Conservation (phyloP, 805 yeast genomes). For the Schizosaccharomyces octosporus region DNA sequence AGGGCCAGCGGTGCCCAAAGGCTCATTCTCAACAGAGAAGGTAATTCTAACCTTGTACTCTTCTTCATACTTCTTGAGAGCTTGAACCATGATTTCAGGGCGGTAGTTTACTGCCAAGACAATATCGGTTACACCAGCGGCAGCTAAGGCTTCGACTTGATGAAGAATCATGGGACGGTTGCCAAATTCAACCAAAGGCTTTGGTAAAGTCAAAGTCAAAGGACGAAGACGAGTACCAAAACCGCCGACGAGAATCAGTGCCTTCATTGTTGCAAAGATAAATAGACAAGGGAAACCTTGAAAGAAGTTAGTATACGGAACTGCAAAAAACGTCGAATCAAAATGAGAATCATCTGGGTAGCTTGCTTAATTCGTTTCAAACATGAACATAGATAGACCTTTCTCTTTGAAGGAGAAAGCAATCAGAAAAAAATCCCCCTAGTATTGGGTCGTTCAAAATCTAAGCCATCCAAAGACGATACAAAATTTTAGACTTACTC, state of each 20-base stretch:
- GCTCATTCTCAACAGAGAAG: conserved; percentile 96
- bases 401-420: too few relatives aligned
- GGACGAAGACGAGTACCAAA: conserved; percentile 99
- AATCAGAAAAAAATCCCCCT: too few relatives aligned
- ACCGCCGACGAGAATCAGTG: conserved; percentile 93
- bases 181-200: conserved; percentile 32
- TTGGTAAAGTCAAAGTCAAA: conserved; percentile 19
- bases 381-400: too few relatives aligned
- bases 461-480: too few relatives aligned
- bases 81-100: conserved; percentile 95
- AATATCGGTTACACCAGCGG: conserved; percentile 95
- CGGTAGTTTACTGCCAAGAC: conserved; percentile 97
- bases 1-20: conserved; percentile 98
- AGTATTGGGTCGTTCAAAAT: too few relatives aligned
- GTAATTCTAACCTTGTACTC: conserved; percentile 87
- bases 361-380: too few relatives aligned
- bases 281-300: neutral
- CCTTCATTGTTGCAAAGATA: neutral
- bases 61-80: conserved; percentile 79
- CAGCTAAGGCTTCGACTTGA: conserved; percentile 92
- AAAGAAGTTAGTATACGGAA: neutral
- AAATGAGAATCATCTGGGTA: neutral
- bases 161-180: conserved; percentile 98
- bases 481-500: too few relatives aligned
- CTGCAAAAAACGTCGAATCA: neutral